Percentiles rank a stretch among this genome's conserved stretches.
Conservation (phyloP, 257 asterid species). For the Plantago elongata region DNA sequence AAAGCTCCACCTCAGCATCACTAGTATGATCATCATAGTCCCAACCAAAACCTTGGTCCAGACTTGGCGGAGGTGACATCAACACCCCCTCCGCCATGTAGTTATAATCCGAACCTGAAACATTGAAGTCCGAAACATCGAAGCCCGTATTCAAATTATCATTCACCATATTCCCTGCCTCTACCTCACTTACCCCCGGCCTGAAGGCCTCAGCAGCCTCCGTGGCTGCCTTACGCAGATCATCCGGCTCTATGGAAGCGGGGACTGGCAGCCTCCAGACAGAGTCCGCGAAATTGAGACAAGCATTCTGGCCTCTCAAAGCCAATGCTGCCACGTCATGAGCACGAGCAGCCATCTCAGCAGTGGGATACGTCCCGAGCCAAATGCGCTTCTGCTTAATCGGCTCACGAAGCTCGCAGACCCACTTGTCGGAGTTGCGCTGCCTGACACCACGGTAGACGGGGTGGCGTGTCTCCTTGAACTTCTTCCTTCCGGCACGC, state of each 20-base stretch:
- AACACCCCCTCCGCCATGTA: conserved; percentile 36
- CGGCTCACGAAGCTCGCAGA: conserved; percentile 60
- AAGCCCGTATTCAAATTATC: not conserved
- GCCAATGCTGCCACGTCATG: conserved; percentile 83
- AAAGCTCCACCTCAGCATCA: conserved; percentile 49
- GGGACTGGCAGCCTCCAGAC: conserved; percentile 50
- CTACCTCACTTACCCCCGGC: not conserved
- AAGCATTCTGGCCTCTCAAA: conserved; percentile 42
- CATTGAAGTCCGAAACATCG: not conserved
- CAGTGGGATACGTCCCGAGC: conserved; percentile 71
- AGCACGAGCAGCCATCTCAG: conserved; percentile 89
- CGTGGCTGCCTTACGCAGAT: conserved; percentile 45
- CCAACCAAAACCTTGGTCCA: conserved; percentile 30
- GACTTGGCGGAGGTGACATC: conserved; percentile 54
- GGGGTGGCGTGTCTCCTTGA: conserved; percentile 56
- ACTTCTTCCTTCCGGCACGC: conserved; percentile 41
- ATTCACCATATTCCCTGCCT: conserved; percentile 10
- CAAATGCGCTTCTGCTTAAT: conserved; percentile 53
- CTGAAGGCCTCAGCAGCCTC: conserved; percentile 50
- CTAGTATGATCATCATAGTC: conserved; percentile 42
- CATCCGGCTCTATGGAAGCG: conserved; percentile 36
- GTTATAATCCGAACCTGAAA: not conserved
- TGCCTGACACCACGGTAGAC: conserved; percentile 48
- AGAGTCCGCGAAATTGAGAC: conserved; percentile 71
- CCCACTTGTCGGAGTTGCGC: conserved; percentile 42